These are phyloP conservation scores for Yarrowia keelungensis DNA, from an alignment of 805 yeast genomes.

Conservation along the genomic window DNA sequence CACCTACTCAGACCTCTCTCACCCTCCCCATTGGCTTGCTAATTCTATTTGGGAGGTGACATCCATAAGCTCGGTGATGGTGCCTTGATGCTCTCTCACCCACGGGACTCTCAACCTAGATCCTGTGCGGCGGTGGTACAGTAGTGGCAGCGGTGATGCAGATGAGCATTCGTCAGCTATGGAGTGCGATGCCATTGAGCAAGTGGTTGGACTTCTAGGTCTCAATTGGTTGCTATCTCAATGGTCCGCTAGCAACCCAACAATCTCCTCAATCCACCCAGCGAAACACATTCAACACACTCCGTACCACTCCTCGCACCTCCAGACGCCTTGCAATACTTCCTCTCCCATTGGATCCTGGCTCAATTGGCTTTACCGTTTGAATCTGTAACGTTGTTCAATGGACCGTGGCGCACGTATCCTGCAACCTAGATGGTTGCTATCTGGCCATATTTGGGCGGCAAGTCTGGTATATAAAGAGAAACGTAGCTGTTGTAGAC, in stretches of 20 bases:
- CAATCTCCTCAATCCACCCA: too few relatives aligned
- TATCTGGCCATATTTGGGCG: not conserved
- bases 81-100: conserved; percentile 7
- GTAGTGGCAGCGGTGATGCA: too few relatives aligned
- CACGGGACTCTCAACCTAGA: conserved; percentile 16
- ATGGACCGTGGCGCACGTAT: not conserved
- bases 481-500: not conserved
- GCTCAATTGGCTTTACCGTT: conserved; percentile 15
- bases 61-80: conserved; percentile 4
- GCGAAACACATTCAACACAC: too few relatives aligned
- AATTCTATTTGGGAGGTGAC: conserved; percentile 3
- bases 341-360: not conserved
- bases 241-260: too few relatives aligned
- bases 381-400: conserved; percentile 7
- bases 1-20: too few relatives aligned
- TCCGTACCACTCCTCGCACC: too few relatives aligned
- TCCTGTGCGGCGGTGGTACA: conserved; percentile 4
- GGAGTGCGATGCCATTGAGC: too few relatives aligned
- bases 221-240: too few relatives aligned
- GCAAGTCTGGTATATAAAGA: not conserved
- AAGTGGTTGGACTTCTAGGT: too few relatives aligned
- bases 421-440: conserved; percentile 26
- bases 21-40: not conserved
- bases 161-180: too few relatives aligned
- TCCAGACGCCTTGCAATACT: conserved; percentile 6